Evolutionary conservation across 768 basidiomycete genomes (phyloP), one percentile per base, ranked within the genome.

Genomic region (Pholiota conissans): DNA sequence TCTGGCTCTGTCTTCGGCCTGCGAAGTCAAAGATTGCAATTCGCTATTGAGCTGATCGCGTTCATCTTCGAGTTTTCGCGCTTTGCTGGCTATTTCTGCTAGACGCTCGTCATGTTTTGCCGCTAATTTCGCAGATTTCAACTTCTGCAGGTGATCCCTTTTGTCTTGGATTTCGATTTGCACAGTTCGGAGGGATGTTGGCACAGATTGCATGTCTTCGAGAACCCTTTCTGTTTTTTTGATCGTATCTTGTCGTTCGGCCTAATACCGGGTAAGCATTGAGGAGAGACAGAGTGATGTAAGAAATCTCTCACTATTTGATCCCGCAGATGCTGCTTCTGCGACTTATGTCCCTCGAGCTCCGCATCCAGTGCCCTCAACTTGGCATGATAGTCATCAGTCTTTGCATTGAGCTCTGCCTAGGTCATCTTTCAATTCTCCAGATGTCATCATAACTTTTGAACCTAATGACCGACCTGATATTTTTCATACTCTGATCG

Each of bases 1-100:
- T 63, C 84, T 88, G 2, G 95, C 93, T 42, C 96, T 78, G 1
- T 84, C 77, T 53, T 95, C 90, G 0, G 91, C 88, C 68, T 98
- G 94, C 45, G 84, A 65, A 63, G 85, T 93, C 63, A 97, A 72
- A 1, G 78, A 73, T 29, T 84, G 79, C 39, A 95, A 77, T 59
- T 97, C 95, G 0, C 71, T 62, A 54, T 87, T 91, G 58, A 96
- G 73, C 18, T 70, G 68, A 16, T 95, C 93, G 50, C 89, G 77
- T 47, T 77, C 79, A 32, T 84, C 84, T 58, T 98, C 93, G 49
- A 92, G 74, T 24, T 62, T 67, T 32, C 86, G 81, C n/a, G 78
- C 74, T 56, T 81, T 82, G 26, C 75, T 69, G 0, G 76, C 74
- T 52, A 84, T 81, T 57, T 89, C 85, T 0, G 67, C 73, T 22